Conservation (phyloP, 805 yeast genomes). For the Candida ponderosae region DNA sequence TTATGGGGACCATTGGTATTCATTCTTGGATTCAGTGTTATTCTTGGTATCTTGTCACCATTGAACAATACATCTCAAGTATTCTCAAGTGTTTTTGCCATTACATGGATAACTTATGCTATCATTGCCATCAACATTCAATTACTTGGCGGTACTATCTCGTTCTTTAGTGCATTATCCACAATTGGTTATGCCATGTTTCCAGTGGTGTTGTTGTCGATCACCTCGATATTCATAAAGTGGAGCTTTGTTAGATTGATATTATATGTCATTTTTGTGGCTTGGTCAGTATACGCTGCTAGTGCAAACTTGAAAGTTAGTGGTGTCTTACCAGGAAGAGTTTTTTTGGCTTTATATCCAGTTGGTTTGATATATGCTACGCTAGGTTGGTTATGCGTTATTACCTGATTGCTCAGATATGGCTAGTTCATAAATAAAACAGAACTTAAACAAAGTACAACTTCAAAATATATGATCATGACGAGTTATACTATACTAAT, state of each 20-base stretch:
- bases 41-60: constrained; percentile 25
- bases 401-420: constrained; percentile 27
- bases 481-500: too few relatives aligned
- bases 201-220: constrained; percentile 51
- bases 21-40: constrained; percentile 45
- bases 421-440: background rate
- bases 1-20: constrained; percentile 69
- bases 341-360: constrained; percentile 58
- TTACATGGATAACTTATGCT: constrained; percentile 56
- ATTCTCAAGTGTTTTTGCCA: constrained; percentile 56
- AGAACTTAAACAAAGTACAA: too few relatives aligned
- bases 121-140: constrained; percentile 60
- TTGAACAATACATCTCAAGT: constrained; percentile 36
- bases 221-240: constrained; percentile 38
- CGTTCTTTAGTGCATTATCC: constrained; percentile 60
- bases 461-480: too few relatives aligned
- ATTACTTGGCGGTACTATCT: constrained; percentile 50
- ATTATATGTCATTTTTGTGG: constrained; percentile 35
- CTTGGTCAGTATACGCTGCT: constrained; percentile 63
- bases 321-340: constrained; percentile 58
- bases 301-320: constrained; percentile 49
- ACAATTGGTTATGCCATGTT: constrained; percentile 66
- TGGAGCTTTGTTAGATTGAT: constrained; percentile 42
- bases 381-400: constrained; percentile 59
- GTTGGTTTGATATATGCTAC: constrained; percentile 55